These are phyloP conservation scores for Urostyla sp. DNA, from an alignment of 73 alveolate species.

Conservation along the genomic window DNA sequence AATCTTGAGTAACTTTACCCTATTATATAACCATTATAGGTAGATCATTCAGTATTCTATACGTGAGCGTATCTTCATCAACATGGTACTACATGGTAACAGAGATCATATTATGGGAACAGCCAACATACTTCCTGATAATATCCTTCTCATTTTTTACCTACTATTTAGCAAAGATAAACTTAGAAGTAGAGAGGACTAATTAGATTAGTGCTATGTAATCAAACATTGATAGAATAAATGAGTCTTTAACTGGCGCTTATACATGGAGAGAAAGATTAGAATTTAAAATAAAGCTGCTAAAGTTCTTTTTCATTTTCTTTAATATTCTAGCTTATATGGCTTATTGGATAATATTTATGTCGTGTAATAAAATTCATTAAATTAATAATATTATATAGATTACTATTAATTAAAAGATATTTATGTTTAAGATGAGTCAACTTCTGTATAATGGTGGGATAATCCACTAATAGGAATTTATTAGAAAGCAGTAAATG, in stretches of 20 bases:
- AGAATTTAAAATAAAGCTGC: not conserved
- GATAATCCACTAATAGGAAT: not conserved
- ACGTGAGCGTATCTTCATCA: not conserved
- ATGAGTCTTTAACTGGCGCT: not conserved
- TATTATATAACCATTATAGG: not conserved
- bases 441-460: constrained; percentile 15
- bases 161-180: constrained; percentile 24
- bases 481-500: constrained; percentile 22
- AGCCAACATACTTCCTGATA: constrained; percentile 25
- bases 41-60: constrained; percentile 32
- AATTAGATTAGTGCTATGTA: not conserved
- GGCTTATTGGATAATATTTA: not conserved
- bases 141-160: constrained; percentile 35
- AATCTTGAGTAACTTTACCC: not conserved
- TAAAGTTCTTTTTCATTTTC: not conserved
- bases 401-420: constrained; percentile 33
- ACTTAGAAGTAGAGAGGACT: constrained; percentile 4
- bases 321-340: constrained; percentile 9
- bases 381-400: not conserved
- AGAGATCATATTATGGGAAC: constrained; percentile 45
- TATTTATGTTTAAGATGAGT: not conserved
- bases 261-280: not conserved
- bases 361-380: constrained; percentile 5
- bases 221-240: not conserved
- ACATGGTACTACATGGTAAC: constrained; percentile 28